phyloP scores from a whole-genome alignment of 1,284 basidiomycete genomes.

The Cystobasidiaceae sp. region DNA sequence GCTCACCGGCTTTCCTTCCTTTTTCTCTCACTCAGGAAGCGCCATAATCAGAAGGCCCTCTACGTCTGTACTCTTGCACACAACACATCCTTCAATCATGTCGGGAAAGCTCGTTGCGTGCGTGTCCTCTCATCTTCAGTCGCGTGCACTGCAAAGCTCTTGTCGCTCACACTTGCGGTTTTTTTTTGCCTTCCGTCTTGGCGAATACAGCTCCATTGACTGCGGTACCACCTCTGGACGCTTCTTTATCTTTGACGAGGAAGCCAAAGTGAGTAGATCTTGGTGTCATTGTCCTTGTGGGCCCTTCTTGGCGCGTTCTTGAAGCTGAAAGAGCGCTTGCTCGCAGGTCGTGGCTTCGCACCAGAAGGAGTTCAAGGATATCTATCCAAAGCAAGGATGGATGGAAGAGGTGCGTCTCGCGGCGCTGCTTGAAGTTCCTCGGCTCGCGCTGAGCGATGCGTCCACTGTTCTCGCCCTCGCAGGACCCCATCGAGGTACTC shows the following conservation, averaged over 20 bases:
- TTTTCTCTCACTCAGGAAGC: neutral
- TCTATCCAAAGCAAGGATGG: slow-evolving; percentile 30
- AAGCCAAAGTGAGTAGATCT: slow-evolving; percentile 22
- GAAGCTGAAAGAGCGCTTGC: neutral
- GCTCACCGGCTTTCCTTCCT: neutral
- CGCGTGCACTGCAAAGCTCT: neutral
- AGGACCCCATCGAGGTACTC: slow-evolving; percentile 80
- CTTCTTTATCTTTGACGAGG: slow-evolving; percentile 33
- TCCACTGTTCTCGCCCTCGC: neutral
- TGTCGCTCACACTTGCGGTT: neutral
- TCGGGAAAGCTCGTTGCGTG: slow-evolving; percentile 7
- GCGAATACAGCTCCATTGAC: slow-evolving; percentile 25
- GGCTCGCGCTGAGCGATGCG: neutral
- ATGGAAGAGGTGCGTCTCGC: slow-evolving; percentile 18
- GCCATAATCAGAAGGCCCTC: neutral
- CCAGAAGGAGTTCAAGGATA: slow-evolving; percentile 33
- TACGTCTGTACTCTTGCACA: neutral
- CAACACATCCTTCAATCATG: slow-evolving; percentile 4
- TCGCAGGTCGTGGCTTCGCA: slow-evolving; percentile 19
- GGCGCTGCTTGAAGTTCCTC: neutral
- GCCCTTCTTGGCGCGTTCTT: neutral
- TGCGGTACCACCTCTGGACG: slow-evolving; percentile 32
- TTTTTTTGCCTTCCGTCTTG: neutral
- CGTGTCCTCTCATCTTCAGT: neutral
- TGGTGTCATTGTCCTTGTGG: neutral